These are phyloP conservation scores for Botryosphaeria dothidea DNA, from an alignment of 2,329 filamentous ascomycete species.

Conservation along the genomic window DNA sequence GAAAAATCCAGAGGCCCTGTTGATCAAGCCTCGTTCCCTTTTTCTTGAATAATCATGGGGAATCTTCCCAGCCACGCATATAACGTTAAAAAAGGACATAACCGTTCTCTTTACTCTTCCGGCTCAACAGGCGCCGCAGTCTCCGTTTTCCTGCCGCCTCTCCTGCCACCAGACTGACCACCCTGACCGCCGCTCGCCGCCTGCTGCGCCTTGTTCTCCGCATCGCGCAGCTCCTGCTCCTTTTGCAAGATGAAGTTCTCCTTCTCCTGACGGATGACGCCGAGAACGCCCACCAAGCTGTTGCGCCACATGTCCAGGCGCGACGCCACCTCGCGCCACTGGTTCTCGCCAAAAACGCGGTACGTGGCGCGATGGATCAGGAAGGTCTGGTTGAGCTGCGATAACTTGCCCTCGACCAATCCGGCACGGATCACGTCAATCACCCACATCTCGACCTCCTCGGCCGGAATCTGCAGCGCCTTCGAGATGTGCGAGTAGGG, in stretches of 20 bases:
- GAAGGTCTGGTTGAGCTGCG: constrained; percentile 89
- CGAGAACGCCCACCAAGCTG: constrained; percentile 76
- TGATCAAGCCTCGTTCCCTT: not conserved
- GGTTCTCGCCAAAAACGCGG: constrained; percentile 95
- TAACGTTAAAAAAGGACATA: not conserved
- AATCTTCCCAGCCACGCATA: not conserved
- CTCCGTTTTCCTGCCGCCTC: not conserved
- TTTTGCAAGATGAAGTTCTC: constrained; percentile 73
- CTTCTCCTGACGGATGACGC: constrained; percentile 78
- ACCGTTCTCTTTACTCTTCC: not conserved
- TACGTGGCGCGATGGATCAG: constrained; percentile 95
- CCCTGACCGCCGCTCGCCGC: not conserved
- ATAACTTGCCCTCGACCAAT: constrained; percentile 93
- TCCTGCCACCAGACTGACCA: not conserved
- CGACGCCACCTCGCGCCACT: constrained; percentile 93
- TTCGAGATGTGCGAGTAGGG: constrained; percentile 83
- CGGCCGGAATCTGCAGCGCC: constrained; percentile 76
- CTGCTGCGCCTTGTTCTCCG: constrained; percentile 62
- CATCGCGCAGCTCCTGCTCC: constrained; percentile 74
- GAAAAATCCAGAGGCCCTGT: not conserved
- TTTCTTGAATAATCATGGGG: not conserved
- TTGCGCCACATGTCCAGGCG: constrained; percentile 88
- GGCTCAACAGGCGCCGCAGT: not conserved
- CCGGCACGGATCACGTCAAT: constrained; percentile 97
- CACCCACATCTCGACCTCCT: constrained; percentile 96